Conservation (phyloP, 1,139 yeast genomes). For the Debaryomyces sp. region DNA sequence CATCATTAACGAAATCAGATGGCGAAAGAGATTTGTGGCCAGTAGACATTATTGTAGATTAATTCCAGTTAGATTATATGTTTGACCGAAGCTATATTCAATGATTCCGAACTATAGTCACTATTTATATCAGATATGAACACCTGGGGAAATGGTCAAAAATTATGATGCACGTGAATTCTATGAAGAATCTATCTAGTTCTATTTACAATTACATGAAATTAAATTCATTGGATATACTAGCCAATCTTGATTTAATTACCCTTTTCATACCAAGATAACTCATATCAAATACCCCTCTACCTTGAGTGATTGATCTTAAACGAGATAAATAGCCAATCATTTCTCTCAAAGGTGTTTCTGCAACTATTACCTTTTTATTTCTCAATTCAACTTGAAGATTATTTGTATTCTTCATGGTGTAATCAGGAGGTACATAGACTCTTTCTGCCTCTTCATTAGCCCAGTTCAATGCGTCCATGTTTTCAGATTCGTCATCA, state of each 20-base stretch:
- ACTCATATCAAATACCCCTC: slow-evolving; percentile 82
- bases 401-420: slow-evolving; percentile 25
- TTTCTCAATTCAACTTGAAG: slow-evolving; percentile 24
- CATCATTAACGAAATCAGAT: slow-evolving; percentile 5
- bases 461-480: slow-evolving; percentile 45
- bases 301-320: slow-evolving; percentile 85
- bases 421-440: slow-evolving; percentile 63
- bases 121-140: background rate
- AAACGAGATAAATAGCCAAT: slow-evolving; percentile 80
- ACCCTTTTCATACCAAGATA: slow-evolving; percentile 73
- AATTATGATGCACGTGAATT: slow-evolving; percentile 5
- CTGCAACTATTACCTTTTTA: slow-evolving; percentile 67
- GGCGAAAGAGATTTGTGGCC: background rate
- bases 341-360: slow-evolving; percentile 87
- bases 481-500: slow-evolving; percentile 57
- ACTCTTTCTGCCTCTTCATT: slow-evolving; percentile 51
- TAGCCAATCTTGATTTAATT: slow-evolving; percentile 45
- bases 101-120: background rate
- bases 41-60: background rate
- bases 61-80: background rate
- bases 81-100: background rate
- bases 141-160: slow-evolving; percentile 4
- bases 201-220: slow-evolving; percentile 5
- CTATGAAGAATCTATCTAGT: background rate
- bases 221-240: slow-evolving; percentile 25